Percentiles rank a stretch among this genome's conserved stretches.
Conservation (phyloP, 495 filamentous ascomycete genomes). For the Venustampulla echinocandica region DNA sequence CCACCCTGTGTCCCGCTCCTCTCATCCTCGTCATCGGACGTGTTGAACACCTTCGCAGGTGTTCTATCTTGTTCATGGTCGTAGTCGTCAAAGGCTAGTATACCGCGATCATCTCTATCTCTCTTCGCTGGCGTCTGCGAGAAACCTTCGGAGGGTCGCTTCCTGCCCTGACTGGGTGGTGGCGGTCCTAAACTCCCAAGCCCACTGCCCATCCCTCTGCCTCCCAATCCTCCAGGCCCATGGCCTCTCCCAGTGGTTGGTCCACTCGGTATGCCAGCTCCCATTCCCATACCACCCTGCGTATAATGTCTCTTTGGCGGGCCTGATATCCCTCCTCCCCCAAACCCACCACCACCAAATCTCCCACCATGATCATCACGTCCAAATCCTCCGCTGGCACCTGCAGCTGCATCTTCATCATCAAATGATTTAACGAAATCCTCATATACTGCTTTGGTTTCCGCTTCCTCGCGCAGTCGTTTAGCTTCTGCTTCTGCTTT, state of each 20-base stretch:
- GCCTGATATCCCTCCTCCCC: slow-evolving; percentile 6
- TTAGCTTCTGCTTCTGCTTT: slow-evolving; percentile 93
- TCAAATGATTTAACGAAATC: slow-evolving; percentile 89
- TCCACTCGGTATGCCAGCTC: slow-evolving; percentile 20
- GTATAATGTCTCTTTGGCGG: slow-evolving; percentile 45
- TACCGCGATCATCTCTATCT: slow-evolving; percentile 24
- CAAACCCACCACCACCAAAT: slow-evolving; percentile 20
- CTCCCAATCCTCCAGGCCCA: slow-evolving; percentile 29
- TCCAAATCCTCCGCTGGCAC: slow-evolving; percentile 29
- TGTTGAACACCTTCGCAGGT: slow-evolving; percentile 36
- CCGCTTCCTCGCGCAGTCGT: slow-evolving; percentile 73
- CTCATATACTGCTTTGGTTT: slow-evolving; percentile 83
- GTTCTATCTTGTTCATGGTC: slow-evolving; percentile 25
- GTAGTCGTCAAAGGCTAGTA: slow-evolving; percentile 49
- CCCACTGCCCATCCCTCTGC: slow-evolving; percentile 48
- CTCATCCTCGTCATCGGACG: slow-evolving; percentile 45
- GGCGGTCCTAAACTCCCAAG: slow-evolving; percentile 67
- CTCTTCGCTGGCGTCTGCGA: slow-evolving; percentile 26
- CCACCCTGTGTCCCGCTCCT: not conserved
- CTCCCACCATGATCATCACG: slow-evolving; percentile 35
- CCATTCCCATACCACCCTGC: slow-evolving; percentile 17
- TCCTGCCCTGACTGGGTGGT: slow-evolving; percentile 40
- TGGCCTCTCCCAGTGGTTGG: slow-evolving; percentile 20
- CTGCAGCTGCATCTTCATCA: slow-evolving; percentile 46
- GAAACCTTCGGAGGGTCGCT: slow-evolving; percentile 36